Evolutionary conservation across 768 basidiomycete species (phyloP).

Genomic region (Chlorophyllum brunneum): DNA sequence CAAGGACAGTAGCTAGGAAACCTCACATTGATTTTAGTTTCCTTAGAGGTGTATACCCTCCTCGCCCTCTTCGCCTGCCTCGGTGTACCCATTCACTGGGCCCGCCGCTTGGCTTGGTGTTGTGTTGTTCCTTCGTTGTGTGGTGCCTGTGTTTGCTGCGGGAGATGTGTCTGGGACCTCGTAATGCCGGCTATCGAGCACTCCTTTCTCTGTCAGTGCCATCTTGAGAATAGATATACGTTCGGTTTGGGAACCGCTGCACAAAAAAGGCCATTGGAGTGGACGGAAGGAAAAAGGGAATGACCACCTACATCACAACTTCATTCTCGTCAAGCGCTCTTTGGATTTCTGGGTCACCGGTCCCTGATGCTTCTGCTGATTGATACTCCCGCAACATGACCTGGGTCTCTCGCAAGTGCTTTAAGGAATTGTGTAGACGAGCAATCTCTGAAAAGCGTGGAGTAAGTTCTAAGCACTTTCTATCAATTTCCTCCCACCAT

Average conservation of each 20-base stretch:
- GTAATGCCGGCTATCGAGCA: constrained; percentile 47
- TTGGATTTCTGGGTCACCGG: constrained; percentile 51
- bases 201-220: constrained; percentile 61
- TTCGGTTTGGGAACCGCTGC: constrained; percentile 76
- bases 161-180: constrained; percentile 19
- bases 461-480: constrained; percentile 2
- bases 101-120: neutral
- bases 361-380: constrained; percentile 19
- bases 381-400: constrained; percentile 46
- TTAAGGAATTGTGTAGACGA: constrained; percentile 69
- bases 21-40: neutral
- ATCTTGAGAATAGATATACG: constrained; percentile 65
- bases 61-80: neutral
- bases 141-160: neutral
- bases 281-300: constrained; percentile 3
- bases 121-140: neutral
- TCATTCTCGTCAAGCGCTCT: constrained; percentile 71
- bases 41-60: constrained; percentile 7
- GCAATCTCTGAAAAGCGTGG: constrained; percentile 54
- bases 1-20: neutral
- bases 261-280: constrained; percentile 7
- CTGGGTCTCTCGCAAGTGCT: constrained; percentile 62
- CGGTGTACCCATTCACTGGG: neutral
- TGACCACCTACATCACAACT: constrained; percentile 54
- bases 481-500: constrained; percentile 37